Percentiles rank a stretch among this genome's conserved stretches.
phyloP scores from a whole-genome alignment of 495 filamentous ascomycete species.

The Hyaloscypha bicolor region DNA sequence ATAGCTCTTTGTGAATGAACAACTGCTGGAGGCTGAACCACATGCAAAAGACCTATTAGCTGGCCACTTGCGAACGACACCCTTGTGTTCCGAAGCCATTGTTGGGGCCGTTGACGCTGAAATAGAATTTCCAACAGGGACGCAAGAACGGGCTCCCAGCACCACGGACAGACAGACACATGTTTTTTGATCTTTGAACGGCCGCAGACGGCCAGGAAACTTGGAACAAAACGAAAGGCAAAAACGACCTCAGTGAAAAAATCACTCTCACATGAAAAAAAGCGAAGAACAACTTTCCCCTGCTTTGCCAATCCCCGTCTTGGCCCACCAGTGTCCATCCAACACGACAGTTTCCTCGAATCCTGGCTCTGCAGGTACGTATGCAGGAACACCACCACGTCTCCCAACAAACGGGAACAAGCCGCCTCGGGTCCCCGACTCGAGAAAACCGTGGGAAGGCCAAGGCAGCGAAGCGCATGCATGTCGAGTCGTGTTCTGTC shows the following conservation, averaged over 20 bases:
- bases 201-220: neutral
- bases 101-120: slow-evolving; percentile 13
- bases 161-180: slow-evolving; percentile 3
- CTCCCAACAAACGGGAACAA: slow-evolving; percentile 1
- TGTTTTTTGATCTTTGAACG: neutral
- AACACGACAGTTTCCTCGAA: neutral
- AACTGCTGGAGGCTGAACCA: slow-evolving; percentile 5
- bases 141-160: neutral
- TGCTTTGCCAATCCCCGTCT: neutral
- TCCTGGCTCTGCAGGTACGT: neutral
- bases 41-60: neutral
- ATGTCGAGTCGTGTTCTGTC: neutral
- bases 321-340: slow-evolving; percentile 1
- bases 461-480: neutral
- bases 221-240: neutral
- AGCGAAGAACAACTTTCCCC: neutral
- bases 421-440: neutral
- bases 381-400: neutral
- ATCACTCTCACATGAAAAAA: neutral
- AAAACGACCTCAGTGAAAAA: neutral
- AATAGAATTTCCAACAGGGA: slow-evolving; percentile 5
- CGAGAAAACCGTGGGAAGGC: neutral
- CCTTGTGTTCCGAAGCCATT: slow-evolving; percentile 5
- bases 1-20: neutral
- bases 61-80: neutral